These are phyloP conservation scores for Sugiyamaella neomexicana DNA, from an alignment of 1,139 yeast species.

Conservation along the genomic window DNA sequence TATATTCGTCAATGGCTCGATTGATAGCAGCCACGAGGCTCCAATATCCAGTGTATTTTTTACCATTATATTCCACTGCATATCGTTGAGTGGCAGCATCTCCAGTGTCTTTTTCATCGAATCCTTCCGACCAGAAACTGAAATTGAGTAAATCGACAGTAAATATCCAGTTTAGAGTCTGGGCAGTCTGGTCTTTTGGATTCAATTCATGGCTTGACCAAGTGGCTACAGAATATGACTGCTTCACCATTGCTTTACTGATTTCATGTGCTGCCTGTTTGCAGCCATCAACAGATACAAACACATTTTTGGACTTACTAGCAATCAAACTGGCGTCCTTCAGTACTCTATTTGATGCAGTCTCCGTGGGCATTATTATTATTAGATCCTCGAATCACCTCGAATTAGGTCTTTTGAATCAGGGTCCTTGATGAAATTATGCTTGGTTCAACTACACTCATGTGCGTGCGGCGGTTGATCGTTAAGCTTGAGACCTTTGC, in stretches of 20 bases:
- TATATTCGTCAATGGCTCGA: constrained; percentile 42
- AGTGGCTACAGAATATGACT: constrained; percentile 38
- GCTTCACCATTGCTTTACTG: constrained; percentile 33
- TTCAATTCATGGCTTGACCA: constrained; percentile 43
- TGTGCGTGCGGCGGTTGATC: no score
- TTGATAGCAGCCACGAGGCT: constrained; percentile 46
- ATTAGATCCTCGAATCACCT: no score
- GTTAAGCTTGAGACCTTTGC: no score
- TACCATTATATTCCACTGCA: constrained; percentile 40
- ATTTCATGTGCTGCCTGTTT: constrained; percentile 36
- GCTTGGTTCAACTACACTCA: no score
- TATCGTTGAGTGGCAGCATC: constrained; percentile 36
- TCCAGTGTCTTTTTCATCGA: constrained; percentile 40
- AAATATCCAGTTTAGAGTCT: constrained; percentile 45
- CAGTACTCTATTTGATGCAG: constrained; percentile 23
- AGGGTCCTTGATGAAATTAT: no score
- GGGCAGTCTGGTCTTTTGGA: constrained; percentile 32
- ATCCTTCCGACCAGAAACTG: constrained; percentile 45
- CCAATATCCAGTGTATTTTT: constrained; percentile 47
- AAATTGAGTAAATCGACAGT: constrained; percentile 46
- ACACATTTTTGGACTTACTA: constrained; percentile 34
- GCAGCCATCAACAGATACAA: constrained; percentile 35
- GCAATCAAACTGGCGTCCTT: constrained; percentile 37
- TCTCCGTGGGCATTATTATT: not conserved
- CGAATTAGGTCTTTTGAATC: no score